Percentiles rank a stretch among this genome's conserved stretches.
Evolutionary conservation across 495 filamentous ascomycete species (phyloP).

Genomic region (Hypoxylon intermedium): DNA sequence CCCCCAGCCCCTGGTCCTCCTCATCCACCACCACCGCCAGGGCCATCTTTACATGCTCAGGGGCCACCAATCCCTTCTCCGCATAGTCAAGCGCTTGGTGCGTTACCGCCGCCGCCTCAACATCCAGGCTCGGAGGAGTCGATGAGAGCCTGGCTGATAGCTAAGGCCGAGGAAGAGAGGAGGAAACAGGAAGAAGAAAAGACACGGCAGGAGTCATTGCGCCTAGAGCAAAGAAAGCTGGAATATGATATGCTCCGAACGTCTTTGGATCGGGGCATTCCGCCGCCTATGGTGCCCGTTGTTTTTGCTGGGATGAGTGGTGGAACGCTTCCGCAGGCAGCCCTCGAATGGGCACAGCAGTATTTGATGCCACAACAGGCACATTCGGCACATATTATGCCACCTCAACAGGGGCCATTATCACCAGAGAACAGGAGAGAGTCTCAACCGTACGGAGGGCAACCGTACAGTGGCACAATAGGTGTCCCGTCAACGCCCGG

Average conservation of each 20-base stretch:
- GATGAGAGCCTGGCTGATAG: constrained; percentile 80
- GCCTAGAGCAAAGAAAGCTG: constrained; percentile 80
- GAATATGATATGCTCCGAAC: constrained; percentile 86
- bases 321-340: constrained; percentile 59
- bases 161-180: constrained; percentile 85
- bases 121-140: constrained; percentile 80
- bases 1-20: constrained; percentile 45
- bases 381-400: constrained; percentile 60
- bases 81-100: constrained; percentile 54
- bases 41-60: constrained; percentile 45
- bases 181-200: constrained; percentile 87
- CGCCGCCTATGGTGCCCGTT: constrained; percentile 84
- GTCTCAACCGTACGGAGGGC: constrained; percentile 49
- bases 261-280: constrained; percentile 79
- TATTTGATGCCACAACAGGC: constrained; percentile 62
- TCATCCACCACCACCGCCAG: constrained; percentile 48
- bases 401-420: constrained; percentile 54
- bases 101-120: constrained; percentile 72
- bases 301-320: constrained; percentile 86
- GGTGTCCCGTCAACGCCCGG: constrained; percentile 56
- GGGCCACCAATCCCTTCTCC: constrained; percentile 43
- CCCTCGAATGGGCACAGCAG: constrained; percentile 80
- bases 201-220: constrained; percentile 78
- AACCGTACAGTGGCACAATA: constrained; percentile 50
- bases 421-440: constrained; percentile 57